Evolutionary conservation across 2,329 filamentous ascomycete species (phyloP), one percentile per base, ranked within the genome.

Genomic region (Fusarium dlaminii): DNA sequence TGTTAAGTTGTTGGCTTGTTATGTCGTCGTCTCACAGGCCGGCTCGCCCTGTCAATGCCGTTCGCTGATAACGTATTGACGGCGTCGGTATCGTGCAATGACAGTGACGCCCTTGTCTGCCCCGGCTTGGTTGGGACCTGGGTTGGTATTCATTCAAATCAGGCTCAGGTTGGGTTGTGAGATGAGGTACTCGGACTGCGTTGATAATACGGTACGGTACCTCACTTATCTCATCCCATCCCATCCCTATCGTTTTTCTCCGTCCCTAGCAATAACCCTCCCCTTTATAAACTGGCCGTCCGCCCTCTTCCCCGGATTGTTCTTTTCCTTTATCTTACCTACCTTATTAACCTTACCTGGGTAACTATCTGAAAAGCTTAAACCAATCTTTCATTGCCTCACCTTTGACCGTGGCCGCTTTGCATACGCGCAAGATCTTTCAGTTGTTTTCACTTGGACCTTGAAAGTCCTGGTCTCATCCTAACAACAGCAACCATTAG

Each of bases 21-120:
- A 63, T 55, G 59, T 71, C 61, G 55, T 59, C 58, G 73, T 77
- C 68, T 75, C 68, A 71, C 73, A 75, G 68, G 70, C 70, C 34
- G 51, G 56, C 72, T 72, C 70, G 66, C 66, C 66, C 61, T 75
- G 73, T 65, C 67, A 72, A 74, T 75, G 67, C 66, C 58, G 64
- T 63, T 54, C 32, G 32, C 34, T 54, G 34, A 37, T 29, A 39
- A 39, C 20, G 24, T 74, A 52, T 67, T 63, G 66, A 52, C 36
- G 34, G 40, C 54, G 46, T 72, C 54, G 60, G 67, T 59, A 59
- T 70, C 63, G 63, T 75, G 57, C 51, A 60, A 59, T 63, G 65
- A 59, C 69, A 54, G 55, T 42, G 45, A 40, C 57, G 64, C 69
- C 62, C 68, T 72, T 75, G 75, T 61, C 69, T 76, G 75, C 68